Conservation (phyloP, 306 rosid genomes). For the Acacia crassicarpa region DNA sequence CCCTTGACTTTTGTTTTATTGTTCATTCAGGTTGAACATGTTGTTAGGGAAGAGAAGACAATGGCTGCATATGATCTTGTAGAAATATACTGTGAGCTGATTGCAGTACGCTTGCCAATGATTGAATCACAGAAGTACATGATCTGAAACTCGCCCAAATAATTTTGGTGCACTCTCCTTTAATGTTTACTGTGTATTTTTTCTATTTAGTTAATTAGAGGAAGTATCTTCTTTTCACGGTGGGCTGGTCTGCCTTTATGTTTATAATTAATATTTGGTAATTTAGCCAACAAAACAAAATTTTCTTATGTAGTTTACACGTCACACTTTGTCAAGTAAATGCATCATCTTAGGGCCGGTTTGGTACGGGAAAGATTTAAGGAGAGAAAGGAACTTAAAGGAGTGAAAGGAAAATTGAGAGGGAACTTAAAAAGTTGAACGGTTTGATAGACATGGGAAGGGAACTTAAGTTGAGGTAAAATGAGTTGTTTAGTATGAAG, state of each 20-base stretch:
- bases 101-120: constrained; percentile 79
- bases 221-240: neutral
- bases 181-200: neutral
- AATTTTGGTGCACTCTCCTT: neutral
- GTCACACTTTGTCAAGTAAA: neutral
- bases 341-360: neutral
- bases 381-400: no score
- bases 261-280: neutral
- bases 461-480: no score
- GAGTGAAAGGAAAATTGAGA: no score
- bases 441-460: no score
- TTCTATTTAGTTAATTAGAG: neutral
- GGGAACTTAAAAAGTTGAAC: no score
- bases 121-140: constrained; percentile 91
- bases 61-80: constrained; percentile 85
- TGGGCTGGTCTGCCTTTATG: neutral
- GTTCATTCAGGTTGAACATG: constrained; percentile 88
- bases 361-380: no score
- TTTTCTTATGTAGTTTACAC: neutral
- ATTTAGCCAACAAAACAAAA: neutral
- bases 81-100: constrained; percentile 89
- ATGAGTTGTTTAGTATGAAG: no score
- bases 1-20: constrained; percentile 11
- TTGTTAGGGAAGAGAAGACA: constrained; percentile 88
- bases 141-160: constrained; percentile 18